Conservation (phyloP, 2,329 filamentous ascomycete species). For the Elsinoe ampelina region DNA sequence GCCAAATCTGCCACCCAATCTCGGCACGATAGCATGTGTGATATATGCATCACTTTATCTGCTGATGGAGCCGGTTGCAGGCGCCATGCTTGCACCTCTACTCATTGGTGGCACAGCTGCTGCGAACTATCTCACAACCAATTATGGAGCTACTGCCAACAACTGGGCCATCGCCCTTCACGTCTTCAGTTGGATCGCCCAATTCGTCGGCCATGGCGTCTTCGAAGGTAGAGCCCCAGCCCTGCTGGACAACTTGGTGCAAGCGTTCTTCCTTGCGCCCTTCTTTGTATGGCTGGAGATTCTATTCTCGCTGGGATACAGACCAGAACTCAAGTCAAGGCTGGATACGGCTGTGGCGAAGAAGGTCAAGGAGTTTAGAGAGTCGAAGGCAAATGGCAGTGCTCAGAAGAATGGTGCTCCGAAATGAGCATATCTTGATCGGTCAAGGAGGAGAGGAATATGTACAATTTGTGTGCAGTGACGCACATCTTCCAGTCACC, state of each 20-base stretch:
- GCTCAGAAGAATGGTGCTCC: constrained; percentile 19
- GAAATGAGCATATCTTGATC: background rate
- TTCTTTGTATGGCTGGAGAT: constrained; percentile 97
- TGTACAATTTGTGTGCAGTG: background rate
- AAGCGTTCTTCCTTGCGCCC: constrained; percentile 85
- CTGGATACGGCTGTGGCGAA: constrained; percentile 66
- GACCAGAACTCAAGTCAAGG: constrained; percentile 73
- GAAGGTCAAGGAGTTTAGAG: constrained; percentile 67
- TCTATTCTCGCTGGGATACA: constrained; percentile 82
- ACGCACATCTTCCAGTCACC: background rate
- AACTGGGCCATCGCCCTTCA: constrained; percentile 61
- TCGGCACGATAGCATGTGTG: constrained; percentile 48
- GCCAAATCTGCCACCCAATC: constrained; percentile 50
- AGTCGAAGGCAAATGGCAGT: constrained; percentile 37
- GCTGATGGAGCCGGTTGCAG: constrained; percentile 87
- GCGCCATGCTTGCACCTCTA: constrained; percentile 63
- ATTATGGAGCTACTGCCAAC: constrained; percentile 51
- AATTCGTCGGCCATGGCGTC: constrained; percentile 83
- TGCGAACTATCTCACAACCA: constrained; percentile 62
- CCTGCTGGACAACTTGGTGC: constrained; percentile 80
- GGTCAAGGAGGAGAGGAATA: background rate
- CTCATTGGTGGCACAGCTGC: constrained; percentile 66
- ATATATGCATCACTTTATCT: constrained; percentile 74
- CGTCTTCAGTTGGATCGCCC: constrained; percentile 69
- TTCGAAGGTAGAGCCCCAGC: constrained; percentile 86